Base-by-base conservation (phyloP, 2,329 filamentous ascomycete species). In the Trichoderma aggressivum region DNA sequence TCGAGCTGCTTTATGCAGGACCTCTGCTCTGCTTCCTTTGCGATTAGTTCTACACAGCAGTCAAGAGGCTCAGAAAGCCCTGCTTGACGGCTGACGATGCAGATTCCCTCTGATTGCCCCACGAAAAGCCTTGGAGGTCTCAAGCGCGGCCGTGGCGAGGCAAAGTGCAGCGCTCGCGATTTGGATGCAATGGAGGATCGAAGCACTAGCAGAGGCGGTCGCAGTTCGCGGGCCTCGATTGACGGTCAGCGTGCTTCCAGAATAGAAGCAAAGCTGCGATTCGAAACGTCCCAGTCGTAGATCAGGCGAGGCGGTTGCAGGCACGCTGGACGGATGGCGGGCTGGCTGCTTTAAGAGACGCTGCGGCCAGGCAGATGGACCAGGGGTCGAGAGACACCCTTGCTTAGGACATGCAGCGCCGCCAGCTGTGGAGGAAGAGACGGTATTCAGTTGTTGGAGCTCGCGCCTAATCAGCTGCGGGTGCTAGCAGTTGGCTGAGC, bases 291-390 rank as follows among this genome's bases (percentile, higher is more conserved):
- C 71, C 66, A 62, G 72, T 68, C 71, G 56, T 61, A 53, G 70
- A 70, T 70, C 70, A 34, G 64, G 43, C 62, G 43, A 71, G 55
- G 70, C 63, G 70, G 66, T 56, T 59, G 55, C 55, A 32, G 53
- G 64, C 36, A 50, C 65, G 63, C 36, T 61, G 64, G 58, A 59
- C 43, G 59, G 68, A 72, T 70, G 72, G 70, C 66, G 70, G 66
- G 66, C 70, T 75, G 75, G 75, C 74, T 75, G 77, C 76, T 77
- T 78, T 77, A 79, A 79, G 79, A 76, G 75, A 72, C 64, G 58
- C 58, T 39, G 70, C 58, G 70, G 64, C 58, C 70, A 70, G 70
- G 70, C 70, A 72, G 70, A 72, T 32, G 65, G 56, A n/a, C 65
- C 58, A 30, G 70, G 70, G 70, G 64, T 58, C 36, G 39, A 34